Conservation (phyloP, 2,329 filamentous ascomycete species). For the Fusarium tuaranense region DNA sequence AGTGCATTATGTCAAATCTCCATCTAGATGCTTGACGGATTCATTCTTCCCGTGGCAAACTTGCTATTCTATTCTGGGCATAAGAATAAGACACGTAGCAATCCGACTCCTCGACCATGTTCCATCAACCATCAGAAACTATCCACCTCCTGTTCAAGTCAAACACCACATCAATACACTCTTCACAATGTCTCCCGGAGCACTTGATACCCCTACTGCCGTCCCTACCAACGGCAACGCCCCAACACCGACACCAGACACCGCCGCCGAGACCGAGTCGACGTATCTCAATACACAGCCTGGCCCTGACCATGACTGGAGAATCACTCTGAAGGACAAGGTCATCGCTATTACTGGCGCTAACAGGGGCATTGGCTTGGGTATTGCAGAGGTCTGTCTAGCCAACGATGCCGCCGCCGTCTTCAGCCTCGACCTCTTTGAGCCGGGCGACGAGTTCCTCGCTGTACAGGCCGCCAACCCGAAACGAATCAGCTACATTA, state of each 20-base stretch:
- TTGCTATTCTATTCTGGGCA: not conserved
- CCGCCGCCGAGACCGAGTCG: slow-evolving; percentile 30
- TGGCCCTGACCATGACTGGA: slow-evolving; percentile 49
- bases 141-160: not conserved
- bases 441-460: slow-evolving; percentile 41
- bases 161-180: not conserved
- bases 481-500: slow-evolving; percentile 57
- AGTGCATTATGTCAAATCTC: not conserved
- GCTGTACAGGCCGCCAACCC: slow-evolving; percentile 53
- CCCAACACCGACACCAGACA: not conserved
- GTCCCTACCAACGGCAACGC: not conserved
- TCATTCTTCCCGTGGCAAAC: not conserved
- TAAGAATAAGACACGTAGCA: not conserved
- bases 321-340: slow-evolving; percentile 51
- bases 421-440: slow-evolving; percentile 44
- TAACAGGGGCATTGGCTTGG: slow-evolving; percentile 59
- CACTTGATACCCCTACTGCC: not conserved
- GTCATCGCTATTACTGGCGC: slow-evolving; percentile 57
- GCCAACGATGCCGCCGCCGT: slow-evolving; percentile 54
- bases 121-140: not conserved
- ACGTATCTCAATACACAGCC: slow-evolving; percentile 47
- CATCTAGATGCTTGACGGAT: not conserved
- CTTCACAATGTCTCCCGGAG: not conserved
- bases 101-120: not conserved
- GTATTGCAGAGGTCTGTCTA: slow-evolving; percentile 59